phyloP scores from a whole-genome alignment of 805 yeast species.

The Clavispora fructus region DNA sequence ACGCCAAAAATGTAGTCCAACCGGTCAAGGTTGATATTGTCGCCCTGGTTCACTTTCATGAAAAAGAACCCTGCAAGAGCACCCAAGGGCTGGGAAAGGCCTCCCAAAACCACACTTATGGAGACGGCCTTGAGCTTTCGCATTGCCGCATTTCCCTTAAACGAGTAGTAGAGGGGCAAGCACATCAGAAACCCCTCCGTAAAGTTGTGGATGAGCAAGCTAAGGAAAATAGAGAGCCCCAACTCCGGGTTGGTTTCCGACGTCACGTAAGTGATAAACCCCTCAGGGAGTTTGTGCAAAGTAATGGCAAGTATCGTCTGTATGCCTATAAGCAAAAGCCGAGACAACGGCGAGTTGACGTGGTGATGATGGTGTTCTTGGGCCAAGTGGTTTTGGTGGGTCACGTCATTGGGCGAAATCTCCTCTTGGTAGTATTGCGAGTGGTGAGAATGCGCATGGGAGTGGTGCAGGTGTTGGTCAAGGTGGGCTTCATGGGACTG shows the following conservation, averaged over 20 bases:
- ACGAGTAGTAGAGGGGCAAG: conserved; percentile 77
- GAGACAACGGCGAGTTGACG: conserved; percentile 68
- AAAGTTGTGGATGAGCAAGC: conserved; percentile 83
- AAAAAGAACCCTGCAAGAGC: conserved; percentile 66
- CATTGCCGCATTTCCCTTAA: conserved; percentile 33
- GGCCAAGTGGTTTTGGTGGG: conserved; percentile 8
- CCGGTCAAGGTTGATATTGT: conserved; percentile 22
- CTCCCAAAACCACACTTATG: conserved; percentile 68
- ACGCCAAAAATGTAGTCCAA: conserved; percentile 49
- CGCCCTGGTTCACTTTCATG: conserved; percentile 25
- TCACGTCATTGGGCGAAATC: neutral
- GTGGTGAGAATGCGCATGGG: conserved; percentile 17
- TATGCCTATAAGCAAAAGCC: conserved; percentile 79
- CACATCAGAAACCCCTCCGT: conserved; percentile 95
- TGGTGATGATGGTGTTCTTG: conserved; percentile 69
- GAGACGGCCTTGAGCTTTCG: conserved; percentile 53
- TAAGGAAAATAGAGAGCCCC: conserved; percentile 77
- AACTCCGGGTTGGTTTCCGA: conserved; percentile 56
- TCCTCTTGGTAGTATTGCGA: conserved; percentile 13
- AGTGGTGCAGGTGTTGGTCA: conserved; percentile 4
- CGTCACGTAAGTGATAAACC: conserved; percentile 81
- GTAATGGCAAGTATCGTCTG: conserved; percentile 87
- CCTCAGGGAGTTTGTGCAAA: conserved; percentile 92
- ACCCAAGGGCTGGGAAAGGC: conserved; percentile 84
- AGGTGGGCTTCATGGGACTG: neutral